Base-by-base conservation (phyloP, 768 basidiomycete species). In the Boletales sp. region DNA sequence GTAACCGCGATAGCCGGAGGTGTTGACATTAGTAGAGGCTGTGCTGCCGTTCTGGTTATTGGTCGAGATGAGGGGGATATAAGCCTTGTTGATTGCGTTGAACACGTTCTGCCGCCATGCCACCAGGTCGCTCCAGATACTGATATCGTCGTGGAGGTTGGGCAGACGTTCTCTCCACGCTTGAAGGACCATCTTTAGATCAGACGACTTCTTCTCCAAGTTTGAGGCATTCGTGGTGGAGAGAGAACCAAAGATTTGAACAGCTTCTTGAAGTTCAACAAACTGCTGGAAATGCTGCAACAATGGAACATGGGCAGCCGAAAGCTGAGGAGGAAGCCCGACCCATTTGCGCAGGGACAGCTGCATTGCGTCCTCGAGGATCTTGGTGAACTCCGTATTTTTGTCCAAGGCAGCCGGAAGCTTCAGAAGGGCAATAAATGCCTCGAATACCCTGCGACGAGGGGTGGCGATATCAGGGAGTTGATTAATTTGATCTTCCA, bases 51-150 rank as follows among this genome's bases (percentile, higher is more conserved):
- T 70, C 57, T 82, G 81, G 51, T 76, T 79, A 33, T 73, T 75
- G 8, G 72, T 75, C 8, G 73, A 73, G 49, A 97, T 94, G 41
- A 99, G 80, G 10, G 96, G 96, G 41, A 97, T 84, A 57, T 97
- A 98, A 2, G 90, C 83, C 63, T 92, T 90, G 66, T 98, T 99
- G 72, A 99, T 96, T 14, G 93, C 89, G 56, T 87, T 82, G 74
- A 99, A 99, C 42, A 99, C 93, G 64, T 98, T 97, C 68, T 98
- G 96, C 48, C 96, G 75, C 96, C 96, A 99, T 14, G 94, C 93
- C 4, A 99, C 92, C n/a, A 99, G 79, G 69, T 99, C 96, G 55
- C 90, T 93, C 96, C 96, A 99, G 54, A 98, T 89, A 56, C 87
- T 92, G 70, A 99, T 97, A 64, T 99, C 96, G 64, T 99, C 96